A percentile compares a stretch with the other conserved stretches of the same genome.
Conservation (phyloP, 176 grass and related monocot genomes). For the Oryza australiensis region DNA sequence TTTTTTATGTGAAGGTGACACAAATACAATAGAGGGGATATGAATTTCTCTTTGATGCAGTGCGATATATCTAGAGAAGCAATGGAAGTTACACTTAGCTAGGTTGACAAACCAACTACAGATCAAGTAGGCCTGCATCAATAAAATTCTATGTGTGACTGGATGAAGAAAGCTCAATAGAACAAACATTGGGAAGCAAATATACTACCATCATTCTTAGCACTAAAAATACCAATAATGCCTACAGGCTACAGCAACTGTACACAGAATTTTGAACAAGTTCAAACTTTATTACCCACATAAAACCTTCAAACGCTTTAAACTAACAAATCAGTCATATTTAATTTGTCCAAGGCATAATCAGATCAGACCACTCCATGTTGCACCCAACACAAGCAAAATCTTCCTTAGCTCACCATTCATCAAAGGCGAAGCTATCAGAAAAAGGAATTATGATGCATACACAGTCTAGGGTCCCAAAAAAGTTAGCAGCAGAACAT, state of each 20-base stretch:
- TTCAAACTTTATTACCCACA: neutral
- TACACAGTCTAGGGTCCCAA: neutral
- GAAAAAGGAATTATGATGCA: conserved; percentile 4
- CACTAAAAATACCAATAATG: conserved; percentile 13
- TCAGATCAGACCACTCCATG: conserved; percentile 5
- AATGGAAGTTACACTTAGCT: neutral
- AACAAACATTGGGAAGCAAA: neutral
- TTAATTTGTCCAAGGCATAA: conserved; percentile 5
- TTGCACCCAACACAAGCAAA: neutral
- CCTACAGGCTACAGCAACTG: neutral
- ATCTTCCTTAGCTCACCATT: neutral
- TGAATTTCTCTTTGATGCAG: neutral
- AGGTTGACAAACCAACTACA: neutral
- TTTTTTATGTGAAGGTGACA: neutral
- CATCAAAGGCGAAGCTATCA: conserved; percentile 2
- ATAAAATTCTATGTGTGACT: neutral
- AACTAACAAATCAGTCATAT: conserved; percentile 1
- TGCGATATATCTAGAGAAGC: neutral
- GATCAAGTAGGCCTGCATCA: neutral
- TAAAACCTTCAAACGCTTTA: conserved; percentile 7
- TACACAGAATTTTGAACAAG: neutral
- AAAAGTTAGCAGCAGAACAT: neutral
- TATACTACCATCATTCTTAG: conserved; percentile 5
- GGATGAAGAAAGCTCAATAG: conserved; percentile 5
- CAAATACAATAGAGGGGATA: neutral